These are phyloP conservation scores for Basidiobolus meristosporus DNA, from an alignment of 371 early-diverging fungal genomes.

Conservation along the genomic window DNA sequence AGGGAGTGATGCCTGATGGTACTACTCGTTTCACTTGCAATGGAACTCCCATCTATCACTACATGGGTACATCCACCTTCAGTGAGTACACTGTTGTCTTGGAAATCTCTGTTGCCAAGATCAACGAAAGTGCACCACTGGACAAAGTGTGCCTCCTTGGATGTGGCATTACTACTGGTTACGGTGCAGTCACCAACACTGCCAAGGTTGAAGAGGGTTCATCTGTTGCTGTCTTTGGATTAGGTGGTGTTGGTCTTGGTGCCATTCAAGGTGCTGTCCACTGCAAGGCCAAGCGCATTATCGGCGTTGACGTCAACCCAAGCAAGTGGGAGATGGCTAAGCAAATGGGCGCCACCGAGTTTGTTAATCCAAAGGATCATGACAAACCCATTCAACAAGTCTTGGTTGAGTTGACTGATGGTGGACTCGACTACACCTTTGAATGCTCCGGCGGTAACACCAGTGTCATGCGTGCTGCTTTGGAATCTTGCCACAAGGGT, in stretches of 20 bases:
- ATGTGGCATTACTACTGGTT: slow-evolving; percentile 92
- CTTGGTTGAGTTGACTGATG: slow-evolving; percentile 78
- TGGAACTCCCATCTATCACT: slow-evolving; percentile 75
- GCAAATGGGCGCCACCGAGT: slow-evolving; percentile 84
- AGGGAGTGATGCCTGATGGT: slow-evolving; percentile 88
- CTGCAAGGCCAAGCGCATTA: slow-evolving; percentile 62
- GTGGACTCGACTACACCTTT: slow-evolving; percentile 90
- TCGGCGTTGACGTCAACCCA: slow-evolving; percentile 82
- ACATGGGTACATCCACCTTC: slow-evolving; percentile 94
- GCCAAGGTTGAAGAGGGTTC: slow-evolving; percentile 72
- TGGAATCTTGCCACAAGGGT: slow-evolving; percentile 50
- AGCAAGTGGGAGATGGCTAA: slow-evolving; percentile 55
- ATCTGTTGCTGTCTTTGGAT: slow-evolving; percentile 78
- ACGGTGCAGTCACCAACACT: slow-evolving; percentile 83
- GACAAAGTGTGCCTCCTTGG: slow-evolving; percentile 82
- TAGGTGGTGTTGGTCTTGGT: slow-evolving; percentile 86
- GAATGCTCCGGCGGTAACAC: slow-evolving; percentile 88
- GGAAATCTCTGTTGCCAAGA: slow-evolving; percentile 83
- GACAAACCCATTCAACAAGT: slow-evolving; percentile 64
- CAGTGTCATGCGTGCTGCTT: slow-evolving; percentile 82
- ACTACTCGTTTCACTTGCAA: slow-evolving; percentile 86
- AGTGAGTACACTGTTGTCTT: slow-evolving; percentile 67
- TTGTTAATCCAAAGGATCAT: slow-evolving; percentile 71
- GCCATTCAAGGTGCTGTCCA: slow-evolving; percentile 74
- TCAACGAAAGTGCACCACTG: slow-evolving; percentile 53